Percentiles rank a stretch among this genome's conserved stretches.
phyloP scores from a whole-genome alignment of 108 stramenopile genomes.

The Discostella pseudostelligera region DNA sequence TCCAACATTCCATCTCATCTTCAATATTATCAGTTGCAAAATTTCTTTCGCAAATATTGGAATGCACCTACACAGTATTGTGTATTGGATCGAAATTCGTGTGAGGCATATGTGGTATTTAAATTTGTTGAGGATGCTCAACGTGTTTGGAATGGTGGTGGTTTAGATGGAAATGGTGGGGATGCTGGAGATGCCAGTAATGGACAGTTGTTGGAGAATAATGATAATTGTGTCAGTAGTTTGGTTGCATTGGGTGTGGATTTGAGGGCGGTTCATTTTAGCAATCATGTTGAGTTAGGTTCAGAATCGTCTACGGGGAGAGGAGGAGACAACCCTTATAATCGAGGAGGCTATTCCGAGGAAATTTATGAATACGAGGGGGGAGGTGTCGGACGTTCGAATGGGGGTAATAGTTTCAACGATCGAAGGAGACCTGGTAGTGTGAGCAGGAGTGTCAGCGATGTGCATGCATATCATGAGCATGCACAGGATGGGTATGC shows the following conservation, averaged over 20 bases:
- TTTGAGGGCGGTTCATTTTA: slow-evolving; percentile 29
- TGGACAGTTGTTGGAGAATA: not conserved
- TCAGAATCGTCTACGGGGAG: not conserved
- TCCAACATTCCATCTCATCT: slow-evolving; percentile 22
- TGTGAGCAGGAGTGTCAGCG: no score
- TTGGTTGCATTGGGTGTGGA: slow-evolving; percentile 17
- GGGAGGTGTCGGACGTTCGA: no score
- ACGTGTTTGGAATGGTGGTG: slow-evolving; percentile 22
- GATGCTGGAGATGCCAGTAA: not conserved
- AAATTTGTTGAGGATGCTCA: slow-evolving; percentile 8
- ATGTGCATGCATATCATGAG: no score
- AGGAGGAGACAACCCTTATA: no score
- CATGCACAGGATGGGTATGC: no score
- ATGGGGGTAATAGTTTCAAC: no score
- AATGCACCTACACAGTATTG: slow-evolving; percentile 10
- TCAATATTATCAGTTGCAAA: slow-evolving; percentile 10
- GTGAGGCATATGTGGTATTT: slow-evolving; percentile 28
- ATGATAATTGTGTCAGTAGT: not conserved
- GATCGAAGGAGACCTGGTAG: no score
- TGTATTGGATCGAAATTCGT: slow-evolving; percentile 11
- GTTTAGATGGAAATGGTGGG: slow-evolving; percentile 14
- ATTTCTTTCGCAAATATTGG: slow-evolving; percentile 12
- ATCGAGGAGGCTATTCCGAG: no score
- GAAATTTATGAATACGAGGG: no score
- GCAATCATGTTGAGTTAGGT: slow-evolving; percentile 2